Conservation (phyloP, 2,329 filamentous ascomycete genomes). For the Ophiostoma montium region DNA sequence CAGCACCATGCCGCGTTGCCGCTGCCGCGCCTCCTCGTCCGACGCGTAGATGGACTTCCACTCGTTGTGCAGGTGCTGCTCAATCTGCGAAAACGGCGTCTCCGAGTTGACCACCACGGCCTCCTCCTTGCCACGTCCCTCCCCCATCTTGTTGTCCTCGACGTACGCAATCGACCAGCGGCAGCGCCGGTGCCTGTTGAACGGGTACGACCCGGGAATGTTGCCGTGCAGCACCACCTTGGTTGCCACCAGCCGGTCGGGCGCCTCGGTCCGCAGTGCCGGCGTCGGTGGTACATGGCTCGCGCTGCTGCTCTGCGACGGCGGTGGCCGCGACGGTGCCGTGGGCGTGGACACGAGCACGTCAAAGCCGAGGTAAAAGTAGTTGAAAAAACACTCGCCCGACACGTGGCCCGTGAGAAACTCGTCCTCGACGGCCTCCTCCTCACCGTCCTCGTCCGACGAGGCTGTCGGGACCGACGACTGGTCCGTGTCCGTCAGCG, state of each 20-base stretch:
- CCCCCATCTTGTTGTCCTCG: conserved; percentile 9
- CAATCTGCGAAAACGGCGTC: conserved; percentile 60
- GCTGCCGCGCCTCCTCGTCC: conserved; percentile 33
- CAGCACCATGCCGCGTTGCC: conserved; percentile 66
- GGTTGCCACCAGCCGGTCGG: conserved; percentile 65
- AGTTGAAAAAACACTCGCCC: conserved; percentile 87
- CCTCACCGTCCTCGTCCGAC: conserved; percentile 53
- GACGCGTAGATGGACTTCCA: conserved; percentile 56
- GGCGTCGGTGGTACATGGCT: conserved; percentile 19
- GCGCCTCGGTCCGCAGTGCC: conserved; percentile 26
- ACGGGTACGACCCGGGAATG: conserved; percentile 88
- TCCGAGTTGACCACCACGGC: conserved; percentile 52
- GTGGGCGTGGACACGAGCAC: conserved; percentile 73
- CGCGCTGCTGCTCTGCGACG: conserved; percentile 24
- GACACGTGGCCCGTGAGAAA: conserved; percentile 35
- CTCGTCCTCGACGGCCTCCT: conserved; percentile 43
- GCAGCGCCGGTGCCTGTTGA: conserved; percentile 83
- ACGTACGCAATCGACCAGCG: conserved; percentile 67
- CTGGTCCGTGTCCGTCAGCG: conserved; percentile 55
- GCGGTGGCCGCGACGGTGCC: conserved; percentile 48
- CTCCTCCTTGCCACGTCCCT: background rate
- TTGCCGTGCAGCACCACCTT: conserved; percentile 94
- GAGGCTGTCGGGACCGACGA: conserved; percentile 59
- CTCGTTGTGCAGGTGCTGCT: conserved; percentile 49
- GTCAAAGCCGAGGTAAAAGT: conserved; percentile 92